A percentile compares a stretch with the other conserved stretches of the same genome.
Evolutionary conservation across 1,284 basidiomycete genomes (phyloP).

Genomic region (Trichosporon coremiiforme): DNA sequence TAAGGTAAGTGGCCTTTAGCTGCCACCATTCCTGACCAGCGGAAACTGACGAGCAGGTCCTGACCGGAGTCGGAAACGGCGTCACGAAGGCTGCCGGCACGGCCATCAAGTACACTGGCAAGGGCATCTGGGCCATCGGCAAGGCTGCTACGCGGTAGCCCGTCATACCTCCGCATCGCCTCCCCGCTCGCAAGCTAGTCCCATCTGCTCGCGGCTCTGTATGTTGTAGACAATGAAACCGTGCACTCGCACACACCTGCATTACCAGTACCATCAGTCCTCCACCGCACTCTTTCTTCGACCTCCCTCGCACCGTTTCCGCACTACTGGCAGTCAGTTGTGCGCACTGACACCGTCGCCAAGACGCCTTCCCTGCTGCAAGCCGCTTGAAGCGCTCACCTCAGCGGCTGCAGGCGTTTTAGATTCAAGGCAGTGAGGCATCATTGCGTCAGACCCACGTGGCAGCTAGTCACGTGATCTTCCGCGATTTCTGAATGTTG

Average conservation of each 20-base stretch:
- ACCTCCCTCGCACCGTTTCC: not conserved
- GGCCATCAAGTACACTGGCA: constrained; percentile 33
- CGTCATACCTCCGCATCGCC: not conserved
- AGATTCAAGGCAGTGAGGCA: not conserved
- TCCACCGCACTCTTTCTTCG: not conserved
- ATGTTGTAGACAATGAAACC: constrained; percentile 10
- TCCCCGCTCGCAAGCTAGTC: not conserved
- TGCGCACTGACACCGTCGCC: not conserved
- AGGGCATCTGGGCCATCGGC: constrained; percentile 35
- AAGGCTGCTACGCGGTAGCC: constrained; percentile 28
- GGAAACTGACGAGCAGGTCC: constrained; percentile 24
- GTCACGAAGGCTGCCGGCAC: constrained; percentile 32
- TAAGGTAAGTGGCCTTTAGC: constrained; percentile 19
- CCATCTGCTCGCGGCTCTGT: not conserved
- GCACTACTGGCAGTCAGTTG: not conserved
- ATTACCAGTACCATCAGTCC: not conserved
- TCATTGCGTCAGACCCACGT: constrained; percentile 12
- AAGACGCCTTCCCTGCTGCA: not conserved
- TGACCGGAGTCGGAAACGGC: constrained; percentile 26
- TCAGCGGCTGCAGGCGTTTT: not conserved
- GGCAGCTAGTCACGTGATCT: not conserved
- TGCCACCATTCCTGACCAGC: not conserved
- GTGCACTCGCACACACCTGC: not conserved
- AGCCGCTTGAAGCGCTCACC: too few relatives aligned
- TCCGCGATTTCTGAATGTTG: constrained; percentile 16